Base-by-base conservation (phyloP, 495 filamentous ascomycete species). In the Xylaria cubensis region DNA sequence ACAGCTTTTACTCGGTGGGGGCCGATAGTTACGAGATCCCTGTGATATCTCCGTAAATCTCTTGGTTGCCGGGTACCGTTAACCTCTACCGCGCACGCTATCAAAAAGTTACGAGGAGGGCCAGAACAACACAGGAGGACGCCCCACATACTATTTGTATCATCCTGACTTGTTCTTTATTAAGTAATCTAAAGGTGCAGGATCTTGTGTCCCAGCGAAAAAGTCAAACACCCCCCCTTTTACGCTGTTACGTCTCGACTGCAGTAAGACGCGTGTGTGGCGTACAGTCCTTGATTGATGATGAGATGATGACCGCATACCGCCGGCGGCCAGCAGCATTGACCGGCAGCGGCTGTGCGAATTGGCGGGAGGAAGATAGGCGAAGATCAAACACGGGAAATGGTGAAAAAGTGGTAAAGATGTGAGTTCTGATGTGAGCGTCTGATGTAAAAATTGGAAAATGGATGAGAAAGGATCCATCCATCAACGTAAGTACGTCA, bases 341-440 rank as follows among this genome's bases (percentile, higher is more conserved):
- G 65, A 67, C 13, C 6, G 50, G 32, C 50, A 8, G 34, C 36
- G 32, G 65, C 34, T 42, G 50, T 64, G 39, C 12, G 26, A 51
- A 29, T 26, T 53, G 46, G n/a, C 42, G 46, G 42, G 42, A 41
- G 24, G 26, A 53, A 21, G 21, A 44, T n/a, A 29, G 9, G 3
- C 7, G 50, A 42, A 67, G 65, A 56, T 67, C 65, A 67, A 56
- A 67, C 65, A 41, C 32, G 26, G n/a, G 42, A 42, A 13, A 42
- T 42, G 39, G 39, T 42, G 12, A 9, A 42, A 42, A 53, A 67
- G 19, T 36, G 42, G 64, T 21, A 67, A 67, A 53, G 44, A 66
- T 66, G 44, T 21, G 34, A 34, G 15, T 29, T 59, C 34, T 59
- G 56, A 39, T 13, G 58, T 61, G 34, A 39, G 32, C 12, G 51